These are phyloP conservation scores for Sarcodon aspratus DNA, from an alignment of 768 basidiomycete genomes.

Conservation along the genomic window DNA sequence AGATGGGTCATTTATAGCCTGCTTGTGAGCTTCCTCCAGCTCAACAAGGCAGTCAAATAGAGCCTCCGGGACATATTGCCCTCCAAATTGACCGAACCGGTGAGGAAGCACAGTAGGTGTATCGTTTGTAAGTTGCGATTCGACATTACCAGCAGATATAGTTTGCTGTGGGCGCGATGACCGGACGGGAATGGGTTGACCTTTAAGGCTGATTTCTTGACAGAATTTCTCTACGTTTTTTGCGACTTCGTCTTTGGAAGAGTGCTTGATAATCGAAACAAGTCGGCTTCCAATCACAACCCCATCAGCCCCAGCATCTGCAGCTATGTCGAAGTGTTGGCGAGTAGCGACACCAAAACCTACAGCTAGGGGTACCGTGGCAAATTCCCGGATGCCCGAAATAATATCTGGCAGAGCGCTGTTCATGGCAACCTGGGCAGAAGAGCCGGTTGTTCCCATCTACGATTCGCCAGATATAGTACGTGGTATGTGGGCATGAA, in stretches of 20 bases:
- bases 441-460: slow-evolving; percentile 99
- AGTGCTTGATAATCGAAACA: slow-evolving; percentile 66
- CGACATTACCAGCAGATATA: slow-evolving; percentile 18
- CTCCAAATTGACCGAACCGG: slow-evolving; percentile 92
- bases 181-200: slow-evolving; percentile 10
- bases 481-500: neutral
- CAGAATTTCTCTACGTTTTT: slow-evolving; percentile 63
- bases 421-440: slow-evolving; percentile 61
- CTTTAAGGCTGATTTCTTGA: slow-evolving; percentile 48
- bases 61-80: slow-evolving; percentile 95
- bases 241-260: slow-evolving; percentile 36
- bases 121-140: slow-evolving; percentile 17
- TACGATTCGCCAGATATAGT: slow-evolving; percentile 11
- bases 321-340: slow-evolving; percentile 79
- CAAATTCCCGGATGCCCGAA: slow-evolving; percentile 65
- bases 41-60: slow-evolving; percentile 89
- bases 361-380: slow-evolving; percentile 81
- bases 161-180: slow-evolving; percentile 14
- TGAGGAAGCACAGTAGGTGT: slow-evolving; percentile 47
- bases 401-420: slow-evolving; percentile 74
- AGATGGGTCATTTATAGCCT: slow-evolving; percentile 75
- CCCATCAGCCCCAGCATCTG: slow-evolving; percentile 84
- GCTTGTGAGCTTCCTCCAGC: slow-evolving; percentile 83
- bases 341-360: slow-evolving; percentile 94
- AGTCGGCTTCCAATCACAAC: slow-evolving; percentile 90